Percentiles rank a stretch among this genome's conserved stretches.
Evolutionary conservation across 2,329 filamentous ascomycete genomes (phyloP).

Genomic region (Fusarium proliferatum): DNA sequence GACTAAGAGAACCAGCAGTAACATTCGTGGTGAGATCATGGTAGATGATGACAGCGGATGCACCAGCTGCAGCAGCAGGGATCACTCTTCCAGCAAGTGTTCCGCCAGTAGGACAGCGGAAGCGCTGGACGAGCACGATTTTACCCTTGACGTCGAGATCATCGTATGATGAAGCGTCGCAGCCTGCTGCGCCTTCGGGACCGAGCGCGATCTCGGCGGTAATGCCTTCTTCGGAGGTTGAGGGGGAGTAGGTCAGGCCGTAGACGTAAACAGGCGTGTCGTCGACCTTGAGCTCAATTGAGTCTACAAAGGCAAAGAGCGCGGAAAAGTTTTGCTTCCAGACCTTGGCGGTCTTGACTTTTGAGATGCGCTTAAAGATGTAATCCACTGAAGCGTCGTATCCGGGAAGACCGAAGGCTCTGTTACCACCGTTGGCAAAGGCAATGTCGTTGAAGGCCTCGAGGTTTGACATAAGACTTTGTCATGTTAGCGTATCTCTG

Average conservation of each 20-base stretch:
- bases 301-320: constrained; percentile 58
- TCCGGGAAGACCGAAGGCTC: constrained; percentile 63
- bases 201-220: constrained; percentile 36
- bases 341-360: constrained; percentile 50
- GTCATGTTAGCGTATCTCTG: neutral
- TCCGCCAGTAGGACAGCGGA: constrained; percentile 40
- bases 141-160: constrained; percentile 40
- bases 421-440: constrained; percentile 59
- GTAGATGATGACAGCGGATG: constrained; percentile 36
- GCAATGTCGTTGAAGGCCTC: constrained; percentile 36
- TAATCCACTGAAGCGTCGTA: constrained; percentile 62
- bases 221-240: constrained; percentile 31
- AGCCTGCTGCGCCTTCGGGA: constrained; percentile 38
- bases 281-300: constrained; percentile 49
- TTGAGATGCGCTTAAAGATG: constrained; percentile 58
- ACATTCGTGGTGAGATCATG: constrained; percentile 36
- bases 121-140: constrained; percentile 42
- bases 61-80: constrained; percentile 35
- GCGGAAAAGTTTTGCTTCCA: constrained; percentile 63
- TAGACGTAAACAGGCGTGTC: constrained; percentile 32
- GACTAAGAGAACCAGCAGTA: constrained; percentile 36
- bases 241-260: constrained; percentile 37
- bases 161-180: constrained; percentile 32
- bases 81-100: constrained; percentile 38
- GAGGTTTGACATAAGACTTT: constrained; percentile 27